Evolutionary conservation across 78 protist genomes (phyloP), one percentile per base, ranked within the genome.

Genomic region (Cavenderia fasciculata): DNA sequence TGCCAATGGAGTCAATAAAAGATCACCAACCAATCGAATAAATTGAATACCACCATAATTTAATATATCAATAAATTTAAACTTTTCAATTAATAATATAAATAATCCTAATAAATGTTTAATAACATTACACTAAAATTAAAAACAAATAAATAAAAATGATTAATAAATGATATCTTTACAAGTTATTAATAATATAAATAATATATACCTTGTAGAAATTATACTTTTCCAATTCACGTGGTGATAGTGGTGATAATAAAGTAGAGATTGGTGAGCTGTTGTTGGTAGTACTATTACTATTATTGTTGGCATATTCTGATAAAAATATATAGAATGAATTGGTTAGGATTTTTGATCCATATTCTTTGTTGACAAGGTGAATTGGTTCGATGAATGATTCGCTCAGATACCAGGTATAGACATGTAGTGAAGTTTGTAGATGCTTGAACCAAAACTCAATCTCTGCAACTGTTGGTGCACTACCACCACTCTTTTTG

Each of bases 181-280:
- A n/a, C n/a, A n/a, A n/a, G n/a, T n/a, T n/a, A n/a, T n/a, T n/a
- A n/a, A n/a, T n/a, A n/a, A n/a, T n/a, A n/a, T n/a, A n/a, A n/a
- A n/a, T n/a, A n/a, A n/a, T n/a, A n/a, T n/a, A n/a, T n/a, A n/a
- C n/a, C n/a, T n/a, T n/a, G n/a, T n/a, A n/a, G n/a, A n/a, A n/a
- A n/a, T n/a, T n/a, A n/a, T n/a, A n/a, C n/a, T n/a, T n/a, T n/a
- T 82, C 90, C 1, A 69, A 29, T 68, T 82, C 90, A 29, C 59
- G 59, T 68, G 78, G 73, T 6, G 90, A 68, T 59, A 82, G 54
- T 21, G 90, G 3, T n/a, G 76, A 29, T n/a, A 82, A 40, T 36
- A 69, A 23, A 1, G 38, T 14, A 52, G 61, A 10, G 4, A 18
- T 23, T 33, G 5, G 14, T 52, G 27, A 12, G 36, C 33, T 2